These are phyloP conservation scores for Metarhizium sp. DNA, from an alignment of 2,329 filamentous ascomycete species.

Conservation along the genomic window DNA sequence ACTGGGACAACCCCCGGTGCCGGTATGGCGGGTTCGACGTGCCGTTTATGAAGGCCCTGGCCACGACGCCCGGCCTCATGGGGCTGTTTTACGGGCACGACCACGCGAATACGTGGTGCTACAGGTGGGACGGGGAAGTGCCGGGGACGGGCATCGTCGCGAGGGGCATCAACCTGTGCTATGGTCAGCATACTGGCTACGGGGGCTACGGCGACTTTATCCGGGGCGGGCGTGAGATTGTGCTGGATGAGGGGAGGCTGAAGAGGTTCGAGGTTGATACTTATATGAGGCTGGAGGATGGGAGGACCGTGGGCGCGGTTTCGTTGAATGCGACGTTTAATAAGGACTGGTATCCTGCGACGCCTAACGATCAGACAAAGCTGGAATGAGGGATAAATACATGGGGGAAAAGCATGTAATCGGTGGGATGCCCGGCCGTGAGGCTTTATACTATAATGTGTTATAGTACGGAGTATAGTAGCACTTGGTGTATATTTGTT, in stretches of 20 bases:
- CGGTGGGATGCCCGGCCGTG: no score
- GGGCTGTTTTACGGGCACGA: conserved; percentile 56
- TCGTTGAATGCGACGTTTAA: conserved; percentile 47
- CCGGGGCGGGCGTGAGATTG: conserved; percentile 48
- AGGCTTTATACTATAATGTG: no score
- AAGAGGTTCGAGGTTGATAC: conserved; percentile 37
- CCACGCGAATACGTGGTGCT: conserved; percentile 52
- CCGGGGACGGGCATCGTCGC: conserved; percentile 23
- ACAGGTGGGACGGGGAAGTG: conserved; percentile 32
- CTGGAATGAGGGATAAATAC: no score
- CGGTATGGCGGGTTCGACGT: conserved; percentile 40
- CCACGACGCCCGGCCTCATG: conserved; percentile 42
- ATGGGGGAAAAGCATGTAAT: no score
- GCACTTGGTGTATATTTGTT: no score
- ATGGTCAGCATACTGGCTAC: conserved; percentile 59
- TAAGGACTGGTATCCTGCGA: conserved; percentile 35
- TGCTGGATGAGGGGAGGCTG: conserved; percentile 33
- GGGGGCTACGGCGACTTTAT: conserved; percentile 59
- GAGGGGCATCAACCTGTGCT: conserved; percentile 39
- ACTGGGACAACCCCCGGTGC: conserved; percentile 23
- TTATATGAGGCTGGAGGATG: conserved; percentile 49
- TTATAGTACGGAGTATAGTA: no score
- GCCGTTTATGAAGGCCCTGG: conserved; percentile 53
- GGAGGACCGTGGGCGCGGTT: conserved; percentile 35
- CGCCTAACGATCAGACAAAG: neutral